Conservation (phyloP, 2,329 filamentous ascomycete species). For the Madurella mycetomatis region DNA sequence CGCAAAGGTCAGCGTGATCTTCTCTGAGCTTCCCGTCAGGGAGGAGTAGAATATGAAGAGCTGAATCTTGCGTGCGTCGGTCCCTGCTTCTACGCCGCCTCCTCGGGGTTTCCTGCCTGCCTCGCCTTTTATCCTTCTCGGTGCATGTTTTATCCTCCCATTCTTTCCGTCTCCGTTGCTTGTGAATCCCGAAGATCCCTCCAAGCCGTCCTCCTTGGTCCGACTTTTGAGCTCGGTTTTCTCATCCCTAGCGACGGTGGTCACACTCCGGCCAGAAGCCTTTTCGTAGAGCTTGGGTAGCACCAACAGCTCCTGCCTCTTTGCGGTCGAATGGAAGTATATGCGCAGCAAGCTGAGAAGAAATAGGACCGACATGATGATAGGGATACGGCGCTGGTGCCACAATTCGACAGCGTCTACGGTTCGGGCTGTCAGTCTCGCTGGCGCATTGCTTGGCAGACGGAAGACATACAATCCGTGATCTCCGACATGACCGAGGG, state of each 20-base stretch:
- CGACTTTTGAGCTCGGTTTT: constrained; percentile 13
- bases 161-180: constrained; percentile 25
- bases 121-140: constrained; percentile 43
- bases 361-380: constrained; percentile 38
- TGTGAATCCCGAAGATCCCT: constrained; percentile 4
- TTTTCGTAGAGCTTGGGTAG: constrained; percentile 35
- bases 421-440: constrained; percentile 1
- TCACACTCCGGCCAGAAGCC: constrained; percentile 1
- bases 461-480: constrained; percentile 8
- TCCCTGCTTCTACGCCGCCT: constrained; percentile 20
- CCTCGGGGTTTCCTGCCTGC: constrained; percentile 30
- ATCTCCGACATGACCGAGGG: constrained; percentile 10
- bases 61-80: constrained; percentile 50
- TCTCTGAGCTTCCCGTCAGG: constrained; percentile 77
- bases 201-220: constrained; percentile 10
- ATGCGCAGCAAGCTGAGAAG: constrained; percentile 38
- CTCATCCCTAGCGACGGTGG: neutral
- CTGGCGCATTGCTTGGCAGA: neutral
- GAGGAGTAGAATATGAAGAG: constrained; percentile 86
- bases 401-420: constrained; percentile 32
- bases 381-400: constrained; percentile 44
- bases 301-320: constrained; percentile 33
- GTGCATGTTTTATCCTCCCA: constrained; percentile 36
- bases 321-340: constrained; percentile 39
- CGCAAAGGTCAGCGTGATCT: constrained; percentile 61